Percentiles rank a stretch among this genome's conserved stretches.
phyloP scores from a whole-genome alignment of 306 rosid genomes.

The Medicago lupulina region DNA sequence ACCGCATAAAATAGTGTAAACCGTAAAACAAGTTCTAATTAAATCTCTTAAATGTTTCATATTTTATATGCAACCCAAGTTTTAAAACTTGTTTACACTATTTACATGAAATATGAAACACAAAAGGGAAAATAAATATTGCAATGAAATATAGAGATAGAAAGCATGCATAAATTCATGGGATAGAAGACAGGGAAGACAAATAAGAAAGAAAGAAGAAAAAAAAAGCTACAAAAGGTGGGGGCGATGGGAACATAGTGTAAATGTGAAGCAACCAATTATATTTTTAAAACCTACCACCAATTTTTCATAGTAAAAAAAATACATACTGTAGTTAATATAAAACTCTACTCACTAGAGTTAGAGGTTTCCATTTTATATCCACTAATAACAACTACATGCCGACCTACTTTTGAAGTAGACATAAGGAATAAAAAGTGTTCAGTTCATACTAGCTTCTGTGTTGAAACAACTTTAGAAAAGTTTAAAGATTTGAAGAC shows the following conservation, averaged over 20 bases:
- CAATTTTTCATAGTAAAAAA: conserved; percentile 4
- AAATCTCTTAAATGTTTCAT: too few relatives aligned
- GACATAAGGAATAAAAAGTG: conserved; percentile 36
- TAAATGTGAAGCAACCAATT: conserved; percentile 40
- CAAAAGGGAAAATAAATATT: not conserved
- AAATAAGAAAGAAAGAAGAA: not conserved
- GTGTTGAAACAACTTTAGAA: conserved; percentile 29
- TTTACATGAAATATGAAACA: not conserved
- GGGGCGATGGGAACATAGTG: conserved; percentile 28
- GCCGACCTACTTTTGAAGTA: conserved; percentile 45
- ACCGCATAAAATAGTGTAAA: too few relatives aligned
- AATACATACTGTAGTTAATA: conserved; percentile 17
- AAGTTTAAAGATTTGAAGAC: conserved; percentile 36
- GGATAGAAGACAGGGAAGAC: conserved; percentile 4
- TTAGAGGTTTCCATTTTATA: conserved; percentile 46
- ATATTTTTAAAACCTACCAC: conserved; percentile 35
- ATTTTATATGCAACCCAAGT: too few relatives aligned
- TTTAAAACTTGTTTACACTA: too few relatives aligned
- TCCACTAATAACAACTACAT: conserved; percentile 32
- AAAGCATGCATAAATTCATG: not conserved
- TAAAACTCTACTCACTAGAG: conserved; percentile 45
- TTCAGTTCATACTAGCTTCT: conserved; percentile 23
- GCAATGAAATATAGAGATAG: not conserved
- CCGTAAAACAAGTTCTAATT: too few relatives aligned
- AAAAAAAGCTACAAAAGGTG: conserved; percentile 32